Conservation (phyloP, 1,284 basidiomycete genomes). For the Puccinia novopanici region DNA sequence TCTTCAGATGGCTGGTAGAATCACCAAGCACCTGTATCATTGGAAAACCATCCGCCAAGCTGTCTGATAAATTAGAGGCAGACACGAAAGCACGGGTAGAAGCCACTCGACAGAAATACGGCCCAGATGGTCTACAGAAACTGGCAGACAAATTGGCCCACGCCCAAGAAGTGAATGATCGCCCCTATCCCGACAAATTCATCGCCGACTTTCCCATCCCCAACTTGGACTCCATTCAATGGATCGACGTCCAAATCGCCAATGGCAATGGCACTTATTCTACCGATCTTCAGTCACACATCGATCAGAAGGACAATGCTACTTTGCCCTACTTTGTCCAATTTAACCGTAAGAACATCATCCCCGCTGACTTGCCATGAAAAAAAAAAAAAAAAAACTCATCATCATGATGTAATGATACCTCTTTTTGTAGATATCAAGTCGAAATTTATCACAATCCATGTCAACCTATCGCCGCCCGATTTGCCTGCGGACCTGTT, state of each 20-base stretch:
- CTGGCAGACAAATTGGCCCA: constrained; percentile 72
- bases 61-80: constrained; percentile 77
- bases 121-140: constrained; percentile 76
- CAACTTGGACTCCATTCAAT: constrained; percentile 82
- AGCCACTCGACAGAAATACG: constrained; percentile 71
- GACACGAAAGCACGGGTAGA: constrained; percentile 78
- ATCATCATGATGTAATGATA: constrained; percentile 71
- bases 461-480: constrained; percentile 69
- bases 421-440: constrained; percentile 59
- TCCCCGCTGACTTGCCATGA: too few species aligned
- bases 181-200: constrained; percentile 75
- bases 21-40: constrained; percentile 72
- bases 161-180: constrained; percentile 84
- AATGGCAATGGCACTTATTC: constrained; percentile 53
- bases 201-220: constrained; percentile 83
- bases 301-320: constrained; percentile 69
- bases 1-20: constrained; percentile 74
- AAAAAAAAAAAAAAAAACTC: neutral
- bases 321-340: constrained; percentile 84
- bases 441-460: constrained; percentile 80
- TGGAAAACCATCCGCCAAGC: constrained; percentile 83
- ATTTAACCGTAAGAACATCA: constrained; percentile 64
- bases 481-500: constrained; percentile 56
- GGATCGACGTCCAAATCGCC: constrained; percentile 85
- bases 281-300: constrained; percentile 65